phyloP scores from a whole-genome alignment of 2,329 filamentous ascomycete genomes.

The Plenodomus lindquistii region DNA sequence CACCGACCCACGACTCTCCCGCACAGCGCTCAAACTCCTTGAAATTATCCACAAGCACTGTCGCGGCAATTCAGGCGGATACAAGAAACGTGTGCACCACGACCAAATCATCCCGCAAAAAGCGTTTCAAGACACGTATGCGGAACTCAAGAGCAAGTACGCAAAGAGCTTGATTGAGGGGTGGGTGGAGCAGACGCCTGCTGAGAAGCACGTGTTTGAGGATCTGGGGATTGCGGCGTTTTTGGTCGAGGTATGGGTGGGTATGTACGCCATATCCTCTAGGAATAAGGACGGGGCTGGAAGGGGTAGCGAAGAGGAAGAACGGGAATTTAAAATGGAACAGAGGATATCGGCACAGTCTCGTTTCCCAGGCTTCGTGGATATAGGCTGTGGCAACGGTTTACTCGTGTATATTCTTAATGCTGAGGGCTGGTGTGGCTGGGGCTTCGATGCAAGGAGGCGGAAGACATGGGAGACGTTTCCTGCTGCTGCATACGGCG shows the following conservation, averaged over 20 bases:
- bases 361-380: constrained; percentile 84
- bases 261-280: constrained; percentile 75
- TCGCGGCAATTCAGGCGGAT: constrained; percentile 65
- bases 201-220: constrained; percentile 92
- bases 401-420: constrained; percentile 82
- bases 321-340: neutral
- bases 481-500: constrained; percentile 50
- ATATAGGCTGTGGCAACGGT: constrained; percentile 95
- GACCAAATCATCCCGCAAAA: constrained; percentile 79
- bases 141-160: constrained; percentile 77
- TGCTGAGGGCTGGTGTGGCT: constrained; percentile 79
- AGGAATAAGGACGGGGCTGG: neutral
- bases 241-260: constrained; percentile 84
- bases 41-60: constrained; percentile 74
- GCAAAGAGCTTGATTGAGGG: constrained; percentile 69
- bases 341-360: constrained; percentile 12
- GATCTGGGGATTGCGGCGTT: constrained; percentile 91
- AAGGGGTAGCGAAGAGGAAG: neutral
- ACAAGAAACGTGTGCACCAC: constrained; percentile 81
- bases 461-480: constrained; percentile 86
- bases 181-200: constrained; percentile 88
- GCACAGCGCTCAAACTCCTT: constrained; percentile 71
- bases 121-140: constrained; percentile 80
- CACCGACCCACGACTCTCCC: constrained; percentile 58
- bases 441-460: constrained; percentile 87